These are phyloP conservation scores for Plasmodium relictum DNA, from an alignment of 169 alveolate genomes.

Conservation along the genomic window DNA sequence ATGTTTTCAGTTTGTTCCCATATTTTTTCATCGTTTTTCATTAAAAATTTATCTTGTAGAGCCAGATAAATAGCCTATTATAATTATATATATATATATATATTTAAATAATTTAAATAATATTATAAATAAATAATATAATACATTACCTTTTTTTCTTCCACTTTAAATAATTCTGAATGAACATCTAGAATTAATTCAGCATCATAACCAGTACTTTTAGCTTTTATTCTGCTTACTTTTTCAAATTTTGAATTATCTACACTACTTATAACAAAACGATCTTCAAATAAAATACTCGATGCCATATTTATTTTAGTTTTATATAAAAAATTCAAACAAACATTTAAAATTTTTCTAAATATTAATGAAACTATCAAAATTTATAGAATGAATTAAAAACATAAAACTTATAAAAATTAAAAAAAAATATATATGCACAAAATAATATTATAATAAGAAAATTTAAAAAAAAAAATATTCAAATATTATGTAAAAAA, in stretches of 20 bases:
- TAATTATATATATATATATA: constrained; percentile 44
- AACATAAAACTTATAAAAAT: no score
- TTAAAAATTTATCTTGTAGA: constrained; percentile 78
- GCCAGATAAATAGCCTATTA: constrained; percentile 81
- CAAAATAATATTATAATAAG: no score
- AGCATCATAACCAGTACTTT: constrained; percentile 94
- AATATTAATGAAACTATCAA: no score
- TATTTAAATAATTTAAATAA: constrained; percentile 79
- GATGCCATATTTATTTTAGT: constrained; percentile 55
- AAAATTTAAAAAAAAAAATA: no score
- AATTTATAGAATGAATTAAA: no score
- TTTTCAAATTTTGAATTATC: constrained; percentile 93
- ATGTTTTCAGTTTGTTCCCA: constrained; percentile 76
- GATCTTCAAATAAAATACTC: constrained; percentile 90
- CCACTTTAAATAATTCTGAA: constrained; percentile 91
- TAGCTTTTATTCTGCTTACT: constrained; percentile 91
- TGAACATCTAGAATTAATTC: constrained; percentile 91
- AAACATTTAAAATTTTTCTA: no score
- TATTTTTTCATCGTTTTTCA: constrained; percentile 14
- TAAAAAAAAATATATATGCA: no score
- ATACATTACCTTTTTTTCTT: constrained; percentile 85
- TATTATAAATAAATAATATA: constrained; percentile 57
- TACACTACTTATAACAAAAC: constrained; percentile 89
- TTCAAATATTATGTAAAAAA: no score
- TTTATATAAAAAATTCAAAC: no score